Conservation (phyloP, 176 grass and related monocot species). For the Cymbopogon citratus region DNA sequence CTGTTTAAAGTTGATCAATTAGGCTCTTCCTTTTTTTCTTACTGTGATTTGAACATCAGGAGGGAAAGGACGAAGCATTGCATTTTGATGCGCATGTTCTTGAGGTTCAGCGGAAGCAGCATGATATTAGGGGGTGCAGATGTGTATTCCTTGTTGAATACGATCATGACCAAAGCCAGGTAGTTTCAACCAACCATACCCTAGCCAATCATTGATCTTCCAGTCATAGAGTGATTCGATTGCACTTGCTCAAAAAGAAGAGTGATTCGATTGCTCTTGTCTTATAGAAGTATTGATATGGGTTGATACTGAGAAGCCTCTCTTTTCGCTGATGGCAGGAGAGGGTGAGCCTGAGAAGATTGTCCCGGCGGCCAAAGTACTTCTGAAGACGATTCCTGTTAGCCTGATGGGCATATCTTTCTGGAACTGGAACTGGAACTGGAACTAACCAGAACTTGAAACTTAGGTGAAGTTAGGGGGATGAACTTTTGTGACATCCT, state of each 20-base stretch:
- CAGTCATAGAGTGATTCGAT: not conserved
- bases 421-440: not conserved
- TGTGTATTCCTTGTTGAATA: slow-evolving; percentile 78
- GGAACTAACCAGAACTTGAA: slow-evolving; percentile 6
- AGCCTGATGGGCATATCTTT: not conserved
- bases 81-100: slow-evolving; percentile 85
- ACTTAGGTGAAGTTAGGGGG: not conserved
- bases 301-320: not conserved
- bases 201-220: not conserved
- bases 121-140: slow-evolving; percentile 88
- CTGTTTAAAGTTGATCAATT: not conserved
- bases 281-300: not conserved
- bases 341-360: slow-evolving; percentile 51
- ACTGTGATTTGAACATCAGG: slow-evolving; percentile 37
- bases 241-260: not conserved
- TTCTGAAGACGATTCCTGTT: not conserved
- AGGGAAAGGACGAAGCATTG: slow-evolving; percentile 64
- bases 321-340: slow-evolving; percentile 37
- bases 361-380: slow-evolving; percentile 52
- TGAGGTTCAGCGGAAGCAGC: slow-evolving; percentile 63
- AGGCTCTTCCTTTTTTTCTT: not conserved
- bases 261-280: not conserved
- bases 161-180: slow-evolving; percentile 68
- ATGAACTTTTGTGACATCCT: not conserved
- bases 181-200: slow-evolving; percentile 19